phyloP scores from a whole-genome alignment of 805 yeast genomes.

The Wickerhamomyces chambardii region DNA sequence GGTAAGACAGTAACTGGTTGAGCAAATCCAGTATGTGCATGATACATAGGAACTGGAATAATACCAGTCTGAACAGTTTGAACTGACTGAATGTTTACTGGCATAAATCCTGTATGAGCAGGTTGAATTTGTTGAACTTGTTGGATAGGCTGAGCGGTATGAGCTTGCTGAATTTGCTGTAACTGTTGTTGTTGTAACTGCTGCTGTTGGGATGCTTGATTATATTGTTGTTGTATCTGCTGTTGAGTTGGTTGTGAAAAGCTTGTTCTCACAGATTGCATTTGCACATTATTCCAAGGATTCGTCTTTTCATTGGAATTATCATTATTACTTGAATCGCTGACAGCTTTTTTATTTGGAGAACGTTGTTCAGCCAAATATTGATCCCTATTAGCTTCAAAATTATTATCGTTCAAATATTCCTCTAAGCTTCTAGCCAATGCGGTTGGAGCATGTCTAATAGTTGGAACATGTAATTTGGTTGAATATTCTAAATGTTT shows the following conservation, averaged over 20 bases:
- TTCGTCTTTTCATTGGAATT: conserved; percentile 8
- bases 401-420: conserved; percentile 78
- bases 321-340: no score
- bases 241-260: conserved; percentile 18
- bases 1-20: conserved; percentile 11
- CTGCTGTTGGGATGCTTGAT: no score
- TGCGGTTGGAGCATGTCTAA: conserved; percentile 95
- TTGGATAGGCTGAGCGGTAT: conserved; percentile 8
- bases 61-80: conserved; percentile 5
- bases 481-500: conserved; percentile 83
- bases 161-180: conserved; percentile 9
- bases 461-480: conserved; percentile 87
- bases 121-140: conserved; percentile 7
- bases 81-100: no score
- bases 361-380: conserved; percentile 60
- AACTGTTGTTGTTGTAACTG: conserved; percentile 18
- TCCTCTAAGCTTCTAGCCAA: conserved; percentile 81
- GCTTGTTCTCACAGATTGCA: conserved; percentile 1
- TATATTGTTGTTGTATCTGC: conserved; percentile 12
- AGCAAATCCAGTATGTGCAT: conserved; percentile 9
- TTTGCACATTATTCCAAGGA: conserved; percentile 10
- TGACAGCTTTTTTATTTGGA: conserved; percentile 16
- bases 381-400: conserved; percentile 71
- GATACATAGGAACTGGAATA: conserved; percentile 8
- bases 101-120: no score